phyloP scores from a whole-genome alignment of 805 yeast genomes.

The Wickerhamiella vanderwaltii region DNA sequence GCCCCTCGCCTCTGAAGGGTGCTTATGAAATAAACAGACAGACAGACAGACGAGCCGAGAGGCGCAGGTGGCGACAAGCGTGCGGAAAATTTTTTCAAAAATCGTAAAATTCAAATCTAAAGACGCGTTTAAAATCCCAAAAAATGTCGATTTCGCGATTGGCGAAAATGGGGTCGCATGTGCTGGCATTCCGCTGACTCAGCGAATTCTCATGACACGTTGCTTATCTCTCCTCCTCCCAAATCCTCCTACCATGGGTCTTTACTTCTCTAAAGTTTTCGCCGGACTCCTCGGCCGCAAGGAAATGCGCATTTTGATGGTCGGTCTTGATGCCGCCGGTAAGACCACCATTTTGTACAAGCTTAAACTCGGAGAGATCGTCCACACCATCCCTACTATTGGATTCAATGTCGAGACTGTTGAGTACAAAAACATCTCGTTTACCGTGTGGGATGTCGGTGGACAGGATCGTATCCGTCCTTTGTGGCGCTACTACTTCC shows the following conservation, averaged over 20 bases:
- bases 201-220: constrained; percentile 8
- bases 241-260: constrained; percentile 54
- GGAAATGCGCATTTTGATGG: constrained; percentile 97
- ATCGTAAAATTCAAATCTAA: no score
- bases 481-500: constrained; percentile 97
- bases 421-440: constrained; percentile 91
- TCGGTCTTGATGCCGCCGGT: constrained; percentile 97
- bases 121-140: no score
- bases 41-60: no score
- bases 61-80: no score
- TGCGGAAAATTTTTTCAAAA: no score
- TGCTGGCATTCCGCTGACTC: constrained; percentile 3
- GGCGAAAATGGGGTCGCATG: no score
- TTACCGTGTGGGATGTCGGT: constrained; percentile 99
- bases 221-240: constrained; percentile 11
- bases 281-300: constrained; percentile 93
- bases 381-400: constrained; percentile 91
- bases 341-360: constrained; percentile 92
- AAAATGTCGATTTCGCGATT: no score
- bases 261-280: constrained; percentile 86
- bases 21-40: no score
- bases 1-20: no score
- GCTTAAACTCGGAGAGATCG: constrained; percentile 90
- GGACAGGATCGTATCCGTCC: constrained; percentile 99
- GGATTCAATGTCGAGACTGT: constrained; percentile 97